Percentiles rank a stretch among this genome's conserved stretches.
Evolutionary conservation across 768 basidiomycete species (phyloP).

Genomic region (Pisolithus orientalis): DNA sequence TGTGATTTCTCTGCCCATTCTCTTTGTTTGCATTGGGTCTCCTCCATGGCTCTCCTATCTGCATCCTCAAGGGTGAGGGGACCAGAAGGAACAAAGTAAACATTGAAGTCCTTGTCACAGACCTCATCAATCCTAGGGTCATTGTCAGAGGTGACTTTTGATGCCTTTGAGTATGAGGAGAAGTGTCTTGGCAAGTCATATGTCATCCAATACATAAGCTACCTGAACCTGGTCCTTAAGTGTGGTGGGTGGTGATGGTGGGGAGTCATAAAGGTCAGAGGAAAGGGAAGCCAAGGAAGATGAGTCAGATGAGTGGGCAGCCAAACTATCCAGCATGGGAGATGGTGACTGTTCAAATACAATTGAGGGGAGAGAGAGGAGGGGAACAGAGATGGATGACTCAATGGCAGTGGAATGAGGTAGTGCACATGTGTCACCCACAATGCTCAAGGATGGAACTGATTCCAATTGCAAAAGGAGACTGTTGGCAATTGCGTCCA

Average conservation of each 20-base stretch:
- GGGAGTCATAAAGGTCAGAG: constrained; percentile 41
- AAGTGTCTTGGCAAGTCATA: constrained; percentile 59
- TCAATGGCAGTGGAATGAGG: neutral
- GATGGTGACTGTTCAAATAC: neutral
- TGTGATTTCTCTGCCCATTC: constrained; percentile 31
- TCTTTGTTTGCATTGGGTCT: constrained; percentile 28
- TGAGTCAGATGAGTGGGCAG: constrained; percentile 1
- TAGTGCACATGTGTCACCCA: too few relatives aligned
- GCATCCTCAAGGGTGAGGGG: constrained; percentile 36
- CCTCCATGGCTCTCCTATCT: constrained; percentile 32
- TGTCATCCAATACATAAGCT: constrained; percentile 62
- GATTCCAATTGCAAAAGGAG: constrained; percentile 3
- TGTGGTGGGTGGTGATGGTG: constrained; percentile 34
- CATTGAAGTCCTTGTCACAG: constrained; percentile 40
- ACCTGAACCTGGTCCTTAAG: constrained; percentile 61
- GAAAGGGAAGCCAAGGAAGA: constrained; percentile 23
- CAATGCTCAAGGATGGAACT: neutral
- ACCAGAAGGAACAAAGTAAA: constrained; percentile 33
- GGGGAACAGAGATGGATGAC: neutral
- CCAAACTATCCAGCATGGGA: constrained; percentile 12
- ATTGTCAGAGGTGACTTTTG: constrained; percentile 47
- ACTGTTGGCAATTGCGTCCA: neutral
- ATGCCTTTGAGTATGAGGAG: constrained; percentile 57
- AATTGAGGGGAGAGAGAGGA: constrained; percentile 2
- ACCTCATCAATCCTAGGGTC: constrained; percentile 62